Conservation (phyloP, 495 filamentous ascomycete genomes). For the Lasiosphaeriaceae sp. region DNA sequence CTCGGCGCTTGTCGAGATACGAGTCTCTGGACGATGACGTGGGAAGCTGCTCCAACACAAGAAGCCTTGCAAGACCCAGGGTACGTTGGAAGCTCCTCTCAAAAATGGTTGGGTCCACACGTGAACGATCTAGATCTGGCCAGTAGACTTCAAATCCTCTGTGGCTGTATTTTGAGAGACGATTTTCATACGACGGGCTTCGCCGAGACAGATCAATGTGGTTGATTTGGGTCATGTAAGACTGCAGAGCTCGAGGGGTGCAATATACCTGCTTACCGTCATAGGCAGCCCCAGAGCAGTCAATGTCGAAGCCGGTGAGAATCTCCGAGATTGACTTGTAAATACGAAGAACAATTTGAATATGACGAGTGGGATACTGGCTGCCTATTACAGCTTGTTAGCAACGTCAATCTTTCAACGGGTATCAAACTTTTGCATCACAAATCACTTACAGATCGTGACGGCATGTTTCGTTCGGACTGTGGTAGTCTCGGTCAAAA, state of each 20-base stretch:
- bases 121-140: conserved; percentile 63
- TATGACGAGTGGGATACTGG: conserved; percentile 77
- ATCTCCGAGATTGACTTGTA: conserved; percentile 80
- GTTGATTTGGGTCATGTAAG: conserved; percentile 76
- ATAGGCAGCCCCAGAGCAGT: conserved; percentile 75
- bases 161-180: conserved; percentile 82
- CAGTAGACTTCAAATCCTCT: conserved; percentile 80
- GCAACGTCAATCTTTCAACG: no score
- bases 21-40: conserved; percentile 57
- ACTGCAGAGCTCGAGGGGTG: conserved; percentile 64
- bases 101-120: conserved; percentile 78
- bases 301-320: conserved; percentile 80
- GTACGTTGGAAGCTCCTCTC: conserved; percentile 72
- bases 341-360: conserved; percentile 77
- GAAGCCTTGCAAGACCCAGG: conserved; percentile 68
- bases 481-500: conserved; percentile 73
- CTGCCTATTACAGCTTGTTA: conserved; percentile 36
- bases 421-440: no score
- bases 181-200: conserved; percentile 81
- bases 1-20: conserved; percentile 49
- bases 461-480: conserved; percentile 82
- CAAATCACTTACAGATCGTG: conserved; percentile 49
- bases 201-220: conserved; percentile 72
- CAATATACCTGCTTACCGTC: conserved; percentile 72
- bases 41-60: conserved; percentile 74